A percentile compares a stretch with the other conserved stretches of the same genome.
These are phyloP conservation scores for Fraxinus dipetala DNA, from an alignment of 305 asterid species.

Conservation along the genomic window DNA sequence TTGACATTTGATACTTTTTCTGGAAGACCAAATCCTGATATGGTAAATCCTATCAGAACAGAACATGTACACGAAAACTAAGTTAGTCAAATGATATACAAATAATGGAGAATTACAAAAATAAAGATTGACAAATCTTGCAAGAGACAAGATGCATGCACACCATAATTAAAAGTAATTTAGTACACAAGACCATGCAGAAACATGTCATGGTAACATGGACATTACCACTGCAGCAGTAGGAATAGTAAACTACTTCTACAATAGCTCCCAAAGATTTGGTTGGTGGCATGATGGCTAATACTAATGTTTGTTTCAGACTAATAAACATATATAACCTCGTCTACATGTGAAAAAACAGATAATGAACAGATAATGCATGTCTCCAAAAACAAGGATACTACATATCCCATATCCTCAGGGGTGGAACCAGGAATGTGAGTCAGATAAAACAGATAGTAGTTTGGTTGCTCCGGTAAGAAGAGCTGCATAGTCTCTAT, in stretches of 20 bases:
- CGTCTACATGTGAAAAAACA: background rate
- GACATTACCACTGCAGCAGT: background rate
- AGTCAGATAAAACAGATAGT: background rate
- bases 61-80: constrained; percentile 19
- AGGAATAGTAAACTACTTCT: background rate
- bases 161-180: background rate
- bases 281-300: background rate
- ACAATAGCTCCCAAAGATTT: background rate
- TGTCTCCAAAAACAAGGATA: background rate
- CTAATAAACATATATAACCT: background rate
- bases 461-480: background rate
- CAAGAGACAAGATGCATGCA: background rate
- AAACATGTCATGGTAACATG: background rate
- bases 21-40: constrained; percentile 69
- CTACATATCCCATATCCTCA: background rate
- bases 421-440: background rate
- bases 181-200: background rate
- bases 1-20: constrained; percentile 65
- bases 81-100: constrained; percentile 19
- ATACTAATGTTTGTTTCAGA: background rate
- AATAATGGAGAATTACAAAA: background rate
- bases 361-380: background rate
- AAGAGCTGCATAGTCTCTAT: background rate
- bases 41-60: constrained; percentile 50
- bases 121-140: background rate